Evolutionary conservation across 2,329 filamentous ascomycete species (phyloP), one percentile per base, ranked within the genome.

Genomic region (Pestalotiopsis sp.): DNA sequence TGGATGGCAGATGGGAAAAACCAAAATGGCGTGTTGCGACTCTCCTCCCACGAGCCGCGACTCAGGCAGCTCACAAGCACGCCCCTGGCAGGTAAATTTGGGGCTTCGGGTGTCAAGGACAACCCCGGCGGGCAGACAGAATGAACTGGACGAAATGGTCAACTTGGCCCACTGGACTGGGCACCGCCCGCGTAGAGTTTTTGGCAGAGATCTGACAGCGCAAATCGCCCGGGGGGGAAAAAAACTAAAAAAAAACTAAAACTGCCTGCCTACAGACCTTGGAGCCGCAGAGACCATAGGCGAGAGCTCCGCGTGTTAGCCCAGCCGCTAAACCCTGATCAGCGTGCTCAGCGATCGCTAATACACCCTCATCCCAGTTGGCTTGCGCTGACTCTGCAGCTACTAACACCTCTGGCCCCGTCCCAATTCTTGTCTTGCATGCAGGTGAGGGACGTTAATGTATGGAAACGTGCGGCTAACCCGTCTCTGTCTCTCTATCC

Each of bases 271-370:
- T 58, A 22, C 24, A 26, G 13, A n/a, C n/a, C 35, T 26, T 22
- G 26, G 56, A 58, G 56, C 56, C 56, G 56, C 56, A 58, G 35
- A 30, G 35, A 61, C 24, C 26, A 10, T 24, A 52, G 30, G 17
- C 40, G 40, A 48, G 39, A 26, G 61, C 61, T 44, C 40, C 38
- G 61, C 40, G 61, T 55, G 22, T 35, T 65, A 44, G 55, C 22
- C 63, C 24, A 22, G 44, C 40, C 63, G 63, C 52, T 65, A 57
- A 65, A 56, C 63, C 63, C 63, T 26, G 52, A 65, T 38, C 30
- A 39, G 63, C 48, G n/a, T 24, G 6, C 38, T 52, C 44, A 52
- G 44, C 44, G 44, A 52, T 52, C 44, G 44, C 44, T 52, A 52
- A 52, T 52, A 52, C 44, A 14, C 59, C 35, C 38, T 24, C 22